Percentiles rank a stretch among this genome's conserved stretches.
Evolutionary conservation across 148 eudicot species (phyloP).

Genomic region (Mesembryanthemum crystallinum): DNA sequence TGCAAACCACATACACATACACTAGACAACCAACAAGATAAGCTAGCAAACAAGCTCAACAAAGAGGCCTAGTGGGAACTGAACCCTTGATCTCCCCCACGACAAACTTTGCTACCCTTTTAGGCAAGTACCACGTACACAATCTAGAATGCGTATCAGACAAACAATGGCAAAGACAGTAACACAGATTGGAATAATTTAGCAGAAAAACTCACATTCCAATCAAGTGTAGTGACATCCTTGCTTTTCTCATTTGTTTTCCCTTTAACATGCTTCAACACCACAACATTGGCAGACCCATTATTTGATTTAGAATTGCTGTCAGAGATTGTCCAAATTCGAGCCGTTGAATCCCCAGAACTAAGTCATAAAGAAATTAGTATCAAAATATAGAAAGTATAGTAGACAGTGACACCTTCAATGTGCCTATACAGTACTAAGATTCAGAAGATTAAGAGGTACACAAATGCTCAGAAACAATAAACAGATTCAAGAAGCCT

Average conservation of each 20-base stretch:
- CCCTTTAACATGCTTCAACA: conserved; percentile 64
- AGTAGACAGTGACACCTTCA: neutral
- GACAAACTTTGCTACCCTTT: no score
- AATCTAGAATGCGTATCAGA: conserved; percentile 2
- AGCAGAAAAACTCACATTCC: conserved; percentile 63
- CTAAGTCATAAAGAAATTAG: conserved; percentile 27
- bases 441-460: neutral
- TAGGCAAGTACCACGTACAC: no score
- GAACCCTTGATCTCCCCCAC: no score
- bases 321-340: conserved; percentile 56
- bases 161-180: conserved; percentile 10
- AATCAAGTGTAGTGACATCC: conserved; percentile 74
- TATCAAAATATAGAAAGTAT: neutral
- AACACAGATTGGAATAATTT: neutral
- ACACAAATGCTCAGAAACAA: neutral
- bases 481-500: neutral
- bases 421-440: neutral
- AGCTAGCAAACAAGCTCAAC: no score
- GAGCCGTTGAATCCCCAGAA: conserved; percentile 77
- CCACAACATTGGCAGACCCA: conserved; percentile 37
- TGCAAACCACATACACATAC: no score
- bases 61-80: no score
- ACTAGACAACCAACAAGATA: no score
- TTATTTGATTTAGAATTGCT: conserved; percentile 34
- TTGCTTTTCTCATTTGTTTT: conserved; percentile 61